Conservation (phyloP, 2,329 filamentous ascomycete species). For the Geosmithia flava region DNA sequence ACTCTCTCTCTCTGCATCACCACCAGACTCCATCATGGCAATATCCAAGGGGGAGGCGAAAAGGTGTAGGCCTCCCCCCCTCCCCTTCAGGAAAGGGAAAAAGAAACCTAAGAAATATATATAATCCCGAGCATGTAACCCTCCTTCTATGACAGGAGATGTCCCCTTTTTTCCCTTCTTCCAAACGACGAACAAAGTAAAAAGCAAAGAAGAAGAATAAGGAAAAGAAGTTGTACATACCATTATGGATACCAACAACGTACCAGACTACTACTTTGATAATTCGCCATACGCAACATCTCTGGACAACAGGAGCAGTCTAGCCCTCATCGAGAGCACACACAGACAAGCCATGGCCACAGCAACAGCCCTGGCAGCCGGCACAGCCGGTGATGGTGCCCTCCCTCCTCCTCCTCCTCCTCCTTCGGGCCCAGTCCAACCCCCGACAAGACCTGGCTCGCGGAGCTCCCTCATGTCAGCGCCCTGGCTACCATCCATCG, state of each 20-base stretch:
- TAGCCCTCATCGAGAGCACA: neutral
- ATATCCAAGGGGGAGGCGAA: neutral
- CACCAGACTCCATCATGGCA: neutral
- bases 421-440: too few species aligned
- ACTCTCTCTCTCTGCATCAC: too few species aligned
- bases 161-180: too few species aligned
- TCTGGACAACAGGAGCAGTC: neutral
- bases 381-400: neutral
- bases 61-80: neutral
- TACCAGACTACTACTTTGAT: neutral
- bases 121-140: neutral
- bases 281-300: neutral
- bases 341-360: neutral
- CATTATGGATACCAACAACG: neutral
- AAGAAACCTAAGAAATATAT: constrained; percentile 4
- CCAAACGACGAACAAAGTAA: too few species aligned
- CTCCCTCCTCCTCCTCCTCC: neutral
- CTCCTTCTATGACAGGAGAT: neutral
- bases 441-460: neutral
- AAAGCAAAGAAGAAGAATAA: too few species aligned
- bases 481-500: constrained; percentile 4
- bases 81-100: constrained; percentile 4
- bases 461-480: neutral
- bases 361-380: neutral
- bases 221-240: too few species aligned